Base-by-base conservation (phyloP, 805 yeast genomes). In the Saturnispora besseyi region DNA sequence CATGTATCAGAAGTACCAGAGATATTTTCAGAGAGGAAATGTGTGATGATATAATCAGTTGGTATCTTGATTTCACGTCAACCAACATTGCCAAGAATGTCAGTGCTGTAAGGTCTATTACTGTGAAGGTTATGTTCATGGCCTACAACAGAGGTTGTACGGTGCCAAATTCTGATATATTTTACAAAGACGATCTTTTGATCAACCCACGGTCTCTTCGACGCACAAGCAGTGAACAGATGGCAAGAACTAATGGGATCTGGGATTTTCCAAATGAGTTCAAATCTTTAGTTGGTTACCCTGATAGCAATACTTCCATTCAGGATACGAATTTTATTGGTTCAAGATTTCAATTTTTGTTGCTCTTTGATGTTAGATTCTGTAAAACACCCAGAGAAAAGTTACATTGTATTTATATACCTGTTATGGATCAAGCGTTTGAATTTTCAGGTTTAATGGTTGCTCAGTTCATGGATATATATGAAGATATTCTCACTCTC, bases 381-480 rank as follows among this genome's bases (percentile, higher is more conserved):
- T 84, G 89, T 84, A 85, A 80, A 59, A 62, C 75, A 0, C 66
- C 83, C 5, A 71, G 96, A 42, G 59, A 68, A 0, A 62, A 70
- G 7, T 66, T 85, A 12, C 85, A 84, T 52, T 87, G 81, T 55
- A 65, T 87, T 51, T 83, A 79, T 59, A 76, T 84, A 37, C 73
- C 82, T 0, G 75, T 83, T 0, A 65, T 87, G 52, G 79, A 87
- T 15, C 77, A 87, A 12, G 81, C 81, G 58, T 63, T 74, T 45
- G 67, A 64, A 12, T 82, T 73, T 61, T 82, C 81, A 59, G 63
- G 73, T 30, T 61, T 82, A n/a, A 68, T 85, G 38, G 81, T 84
- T n/a, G 75, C 77, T 37, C 91, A 88, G 57, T 89, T 88, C 59
- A 84, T 88, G 41, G 95, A 88, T 57, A 70, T 88, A 0, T 91